Base-by-base conservation (phyloP, 768 basidiomycete genomes). In the Cantharellus cinnabarinus region DNA sequence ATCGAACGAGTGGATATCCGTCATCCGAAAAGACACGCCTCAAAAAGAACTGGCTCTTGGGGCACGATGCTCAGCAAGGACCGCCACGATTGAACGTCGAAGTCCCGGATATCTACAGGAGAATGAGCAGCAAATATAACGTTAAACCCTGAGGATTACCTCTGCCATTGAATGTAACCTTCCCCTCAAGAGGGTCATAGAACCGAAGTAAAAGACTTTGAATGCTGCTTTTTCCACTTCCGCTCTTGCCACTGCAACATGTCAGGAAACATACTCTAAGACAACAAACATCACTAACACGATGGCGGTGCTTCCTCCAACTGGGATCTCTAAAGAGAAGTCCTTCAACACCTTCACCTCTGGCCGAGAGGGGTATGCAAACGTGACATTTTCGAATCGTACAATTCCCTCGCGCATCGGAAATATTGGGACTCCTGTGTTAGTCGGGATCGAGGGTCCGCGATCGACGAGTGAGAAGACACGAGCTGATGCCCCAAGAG, bases 381-480 rank as follows among this genome's bases (percentile, higher is more conserved):
- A 98, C 7, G 75, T 73, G 41, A 98, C 79, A 54, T 82, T 75
- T 69, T 95, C 83, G 65, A 94, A 94, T 53, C 76, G 80, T 60
- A 97, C 77, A 1, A 77, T 62, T 0, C 89, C 89, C 15, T 81
- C 79, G 5, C 40, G 34, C 7, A 50, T 57, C 34, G 75, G 66
- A 5, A 76, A 68, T 40, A 77, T 66, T 40, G 65, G 4, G 14
- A 77, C 68, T 2, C 93, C 93, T 14, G 71, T 70, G 41, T 74
- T 73, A 3, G 83, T 77, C 2, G 78, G 77, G 63, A 95, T 86
- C 40, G 77, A 77, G 14, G 91, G 86, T 39, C 73, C 70, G 51
- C 89, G 80, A 65, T 89, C 89, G 5, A 97, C 74, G 14, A 98
- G 79, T 63, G 93, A 89, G 68, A 98, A 98, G n/a, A 97, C 83